Evolutionary conservation across 139 green algal species (phyloP).

Genomic region (Chlorella sp.): DNA sequence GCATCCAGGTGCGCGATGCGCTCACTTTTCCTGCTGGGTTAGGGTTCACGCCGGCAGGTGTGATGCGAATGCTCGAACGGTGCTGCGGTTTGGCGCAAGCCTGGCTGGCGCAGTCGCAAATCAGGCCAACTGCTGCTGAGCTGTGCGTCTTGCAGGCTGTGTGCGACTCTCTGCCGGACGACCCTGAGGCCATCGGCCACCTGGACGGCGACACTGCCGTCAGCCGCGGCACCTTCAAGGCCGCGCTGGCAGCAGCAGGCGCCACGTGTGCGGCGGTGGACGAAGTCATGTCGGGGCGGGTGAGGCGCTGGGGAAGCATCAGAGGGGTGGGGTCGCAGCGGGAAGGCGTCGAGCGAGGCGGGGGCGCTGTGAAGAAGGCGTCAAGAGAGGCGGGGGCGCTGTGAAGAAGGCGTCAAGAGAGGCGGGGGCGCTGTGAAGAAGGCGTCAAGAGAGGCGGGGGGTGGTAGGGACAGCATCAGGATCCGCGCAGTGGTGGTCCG

Average conservation of each 20-base stretch:
- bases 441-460: too few species aligned
- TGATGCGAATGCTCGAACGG: background rate
- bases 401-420: too few species aligned
- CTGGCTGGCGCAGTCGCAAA: too few species aligned
- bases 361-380: too few species aligned
- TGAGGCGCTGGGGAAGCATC: constrained; percentile 6
- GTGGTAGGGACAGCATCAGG: too few species aligned
- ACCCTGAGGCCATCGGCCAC: constrained; percentile 52
- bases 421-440: too few species aligned
- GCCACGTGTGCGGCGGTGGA: constrained; percentile 78
- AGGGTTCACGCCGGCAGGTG: background rate
- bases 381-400: too few species aligned
- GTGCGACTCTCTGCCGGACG: constrained; percentile 62
- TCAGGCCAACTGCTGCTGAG: too few species aligned
- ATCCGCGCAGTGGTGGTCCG: too few species aligned
- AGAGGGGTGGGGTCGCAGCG: too few species aligned
- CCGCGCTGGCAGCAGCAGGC: constrained; percentile 79
- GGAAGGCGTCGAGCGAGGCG: too few species aligned
- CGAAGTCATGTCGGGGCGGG: constrained; percentile 58
- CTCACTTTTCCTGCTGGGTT: background rate
- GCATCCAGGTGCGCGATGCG: constrained; percentile 51
- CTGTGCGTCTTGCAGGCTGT: constrained; percentile 22
- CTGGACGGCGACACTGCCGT: constrained; percentile 91
- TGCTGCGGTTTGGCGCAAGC: too few species aligned
- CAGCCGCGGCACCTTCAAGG: constrained; percentile 66